Conservation (phyloP, 2,329 filamentous ascomycete genomes). For the Xylaria sp. region DNA sequence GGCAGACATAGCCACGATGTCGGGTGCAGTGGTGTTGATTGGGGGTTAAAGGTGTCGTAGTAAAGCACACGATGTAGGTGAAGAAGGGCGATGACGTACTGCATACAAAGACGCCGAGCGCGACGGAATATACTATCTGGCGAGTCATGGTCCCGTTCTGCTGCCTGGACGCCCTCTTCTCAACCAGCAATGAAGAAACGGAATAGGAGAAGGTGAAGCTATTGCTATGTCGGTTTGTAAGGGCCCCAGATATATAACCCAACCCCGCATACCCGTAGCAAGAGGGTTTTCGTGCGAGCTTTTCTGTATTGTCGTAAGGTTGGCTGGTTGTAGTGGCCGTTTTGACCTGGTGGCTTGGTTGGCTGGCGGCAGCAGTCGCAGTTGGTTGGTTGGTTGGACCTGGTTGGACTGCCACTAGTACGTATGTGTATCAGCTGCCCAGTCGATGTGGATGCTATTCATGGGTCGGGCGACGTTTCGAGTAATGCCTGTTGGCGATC, state of each 20-base stretch:
- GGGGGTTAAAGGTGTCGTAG: not conserved
- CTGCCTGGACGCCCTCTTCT: conserved; percentile 22
- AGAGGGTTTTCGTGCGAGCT: conserved; percentile 9
- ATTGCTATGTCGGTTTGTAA: not conserved
- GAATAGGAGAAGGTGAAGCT: conserved; percentile 4
- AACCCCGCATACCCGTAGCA: conserved; percentile 5
- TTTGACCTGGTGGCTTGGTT: conserved; percentile 15
- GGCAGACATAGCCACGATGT: not conserved
- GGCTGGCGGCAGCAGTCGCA: not conserved
- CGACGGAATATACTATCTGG: conserved; percentile 54
- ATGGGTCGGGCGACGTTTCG: conserved; percentile 23
- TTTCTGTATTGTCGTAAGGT: conserved; percentile 6
- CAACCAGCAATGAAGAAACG: conserved; percentile 23
- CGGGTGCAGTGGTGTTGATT: not conserved
- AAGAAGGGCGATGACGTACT: conserved; percentile 52
- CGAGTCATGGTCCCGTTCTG: conserved; percentile 53
- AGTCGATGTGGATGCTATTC: conserved; percentile 24
- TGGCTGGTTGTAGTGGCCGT: not conserved
- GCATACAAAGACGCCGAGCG: conserved; percentile 55
- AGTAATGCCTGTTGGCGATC: conserved; percentile 31
- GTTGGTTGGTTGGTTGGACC: not conserved
- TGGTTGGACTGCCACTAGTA: not conserved
- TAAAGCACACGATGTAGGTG: not conserved
- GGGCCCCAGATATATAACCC: conserved; percentile 3
- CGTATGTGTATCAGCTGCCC: conserved; percentile 30